Evolutionary conservation across 371 early-diverging fungal genomes (phyloP).

Genomic region (Mortierella sp.): DNA sequence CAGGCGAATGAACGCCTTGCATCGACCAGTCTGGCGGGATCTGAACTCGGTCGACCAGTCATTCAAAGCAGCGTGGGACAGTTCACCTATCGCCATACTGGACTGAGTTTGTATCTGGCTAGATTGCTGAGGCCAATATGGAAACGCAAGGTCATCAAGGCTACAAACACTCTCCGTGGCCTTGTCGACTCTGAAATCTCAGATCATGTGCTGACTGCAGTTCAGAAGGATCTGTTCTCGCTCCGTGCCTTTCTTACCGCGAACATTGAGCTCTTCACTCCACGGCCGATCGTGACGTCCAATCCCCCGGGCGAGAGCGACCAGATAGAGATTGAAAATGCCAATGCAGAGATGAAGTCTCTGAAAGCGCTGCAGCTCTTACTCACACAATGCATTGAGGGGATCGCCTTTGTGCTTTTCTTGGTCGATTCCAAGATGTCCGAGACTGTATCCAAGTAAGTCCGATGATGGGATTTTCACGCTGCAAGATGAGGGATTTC

Average conservation of each 20-base stretch:
- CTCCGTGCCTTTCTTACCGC: constrained; percentile 64
- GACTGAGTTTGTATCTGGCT: constrained; percentile 79
- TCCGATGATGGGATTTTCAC: not conserved
- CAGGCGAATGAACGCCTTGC: constrained; percentile 27
- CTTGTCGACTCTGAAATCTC: constrained; percentile 52
- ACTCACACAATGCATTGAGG: constrained; percentile 75
- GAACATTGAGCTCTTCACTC: constrained; percentile 45
- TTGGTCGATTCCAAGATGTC: constrained; percentile 76
- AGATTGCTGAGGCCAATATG: constrained; percentile 80
- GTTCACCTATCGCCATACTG: constrained; percentile 79
- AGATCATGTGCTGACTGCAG: constrained; percentile 55
- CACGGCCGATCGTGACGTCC: constrained; percentile 24
- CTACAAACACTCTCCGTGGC: constrained; percentile 29
- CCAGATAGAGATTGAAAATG: constrained; percentile 51
- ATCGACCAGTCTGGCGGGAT: constrained; percentile 43
- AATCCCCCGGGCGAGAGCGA: constrained; percentile 49
- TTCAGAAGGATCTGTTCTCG: constrained; percentile 59
- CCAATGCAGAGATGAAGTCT: constrained; percentile 73
- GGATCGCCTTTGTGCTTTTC: constrained; percentile 79
- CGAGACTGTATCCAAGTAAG: constrained; percentile 64
- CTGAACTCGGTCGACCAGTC: constrained; percentile 64
- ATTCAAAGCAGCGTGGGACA: constrained; percentile 59
- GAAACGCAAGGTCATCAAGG: constrained; percentile 65
- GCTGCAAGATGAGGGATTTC: not conserved
- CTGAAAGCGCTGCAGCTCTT: constrained; percentile 73